These are phyloP conservation scores for Anisogramma anomala DNA, from an alignment of 2,329 filamentous ascomycete species.

Conservation along the genomic window DNA sequence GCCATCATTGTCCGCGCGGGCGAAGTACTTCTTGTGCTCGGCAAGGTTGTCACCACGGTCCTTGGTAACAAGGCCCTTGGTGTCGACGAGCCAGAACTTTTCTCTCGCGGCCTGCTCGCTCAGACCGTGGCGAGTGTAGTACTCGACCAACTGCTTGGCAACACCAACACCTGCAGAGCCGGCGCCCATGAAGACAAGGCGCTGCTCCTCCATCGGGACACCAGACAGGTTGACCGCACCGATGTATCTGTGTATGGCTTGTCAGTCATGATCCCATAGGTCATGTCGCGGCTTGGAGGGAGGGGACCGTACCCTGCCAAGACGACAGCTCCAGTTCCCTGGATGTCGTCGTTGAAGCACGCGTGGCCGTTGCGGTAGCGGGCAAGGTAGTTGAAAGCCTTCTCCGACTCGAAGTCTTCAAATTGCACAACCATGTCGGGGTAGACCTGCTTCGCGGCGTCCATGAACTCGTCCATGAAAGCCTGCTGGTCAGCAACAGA, in stretches of 20 bases:
- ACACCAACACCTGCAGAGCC: constrained; percentile 94
- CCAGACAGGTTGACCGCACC: constrained; percentile 72
- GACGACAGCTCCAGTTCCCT: constrained; percentile 92
- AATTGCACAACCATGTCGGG: constrained; percentile 72
- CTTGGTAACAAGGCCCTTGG: constrained; percentile 83
- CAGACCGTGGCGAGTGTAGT: constrained; percentile 85
- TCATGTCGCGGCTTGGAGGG: not conserved
- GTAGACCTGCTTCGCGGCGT: constrained; percentile 64
- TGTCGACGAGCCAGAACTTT: constrained; percentile 97
- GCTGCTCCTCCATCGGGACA: constrained; percentile 78
- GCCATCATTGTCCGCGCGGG: constrained; percentile 51
- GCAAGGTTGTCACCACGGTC: constrained; percentile 91
- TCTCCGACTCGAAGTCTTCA: constrained; percentile 89
- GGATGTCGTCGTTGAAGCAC: constrained; percentile 98
- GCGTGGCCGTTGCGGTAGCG: constrained; percentile 81
- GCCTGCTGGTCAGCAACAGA: constrained; percentile 68
- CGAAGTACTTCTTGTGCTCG: constrained; percentile 72
- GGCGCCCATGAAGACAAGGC: constrained; percentile 90
- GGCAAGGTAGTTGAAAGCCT: constrained; percentile 85
- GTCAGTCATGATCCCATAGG: constrained; percentile 34
- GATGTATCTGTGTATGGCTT: constrained; percentile 43
- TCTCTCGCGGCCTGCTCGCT: constrained; percentile 75
- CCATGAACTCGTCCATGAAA: constrained; percentile 97
- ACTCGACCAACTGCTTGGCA: constrained; percentile 94
- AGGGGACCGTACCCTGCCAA: constrained; percentile 57